Conservation (phyloP, 176 grass and related monocot genomes). For the Poa annua region DNA sequence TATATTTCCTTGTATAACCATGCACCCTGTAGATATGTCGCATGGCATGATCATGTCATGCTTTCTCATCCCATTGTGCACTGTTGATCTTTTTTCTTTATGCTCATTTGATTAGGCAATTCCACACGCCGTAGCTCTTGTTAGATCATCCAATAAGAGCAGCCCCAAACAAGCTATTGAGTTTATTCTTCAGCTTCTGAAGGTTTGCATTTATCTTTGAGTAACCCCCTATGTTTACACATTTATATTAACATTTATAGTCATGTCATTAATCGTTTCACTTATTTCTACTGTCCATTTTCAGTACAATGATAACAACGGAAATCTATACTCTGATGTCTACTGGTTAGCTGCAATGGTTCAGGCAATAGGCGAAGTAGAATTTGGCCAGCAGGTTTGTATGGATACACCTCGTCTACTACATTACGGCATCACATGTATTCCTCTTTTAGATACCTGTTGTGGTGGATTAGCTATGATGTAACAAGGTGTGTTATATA, state of each 20-base stretch:
- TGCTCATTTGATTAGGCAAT: conserved; percentile 68
- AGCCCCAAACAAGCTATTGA: conserved; percentile 95
- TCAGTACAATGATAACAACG: conserved; percentile 99
- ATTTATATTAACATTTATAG: conserved; percentile 3
- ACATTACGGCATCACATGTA: conserved; percentile 25
- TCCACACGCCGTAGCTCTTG: conserved; percentile 87
- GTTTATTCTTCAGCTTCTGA: conserved; percentile 95
- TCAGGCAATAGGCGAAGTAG: conserved; percentile 86
- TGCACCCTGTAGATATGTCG: neutral
- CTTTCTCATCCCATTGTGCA: conserved; percentile 26
- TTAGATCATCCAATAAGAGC: conserved; percentile 81
- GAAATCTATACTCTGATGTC: conserved; percentile 92
- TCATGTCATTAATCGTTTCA: conserved; percentile 9
- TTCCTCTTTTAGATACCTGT: conserved; percentile 18
- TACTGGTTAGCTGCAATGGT: conserved; percentile 96
- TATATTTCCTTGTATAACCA: conserved; percentile 8
- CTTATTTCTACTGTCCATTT: conserved; percentile 44
- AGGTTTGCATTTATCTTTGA: conserved; percentile 57
- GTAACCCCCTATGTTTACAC: conserved; percentile 15
- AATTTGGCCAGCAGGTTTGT: conserved; percentile 97
- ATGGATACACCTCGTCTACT: conserved; percentile 27
- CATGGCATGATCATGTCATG: neutral
- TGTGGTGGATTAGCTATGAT: neutral
- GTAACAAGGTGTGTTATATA: conserved; percentile 1
- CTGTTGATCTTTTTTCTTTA: conserved; percentile 13